Conservation (phyloP, 331 rosid species). For the Quercus phellos region DNA sequence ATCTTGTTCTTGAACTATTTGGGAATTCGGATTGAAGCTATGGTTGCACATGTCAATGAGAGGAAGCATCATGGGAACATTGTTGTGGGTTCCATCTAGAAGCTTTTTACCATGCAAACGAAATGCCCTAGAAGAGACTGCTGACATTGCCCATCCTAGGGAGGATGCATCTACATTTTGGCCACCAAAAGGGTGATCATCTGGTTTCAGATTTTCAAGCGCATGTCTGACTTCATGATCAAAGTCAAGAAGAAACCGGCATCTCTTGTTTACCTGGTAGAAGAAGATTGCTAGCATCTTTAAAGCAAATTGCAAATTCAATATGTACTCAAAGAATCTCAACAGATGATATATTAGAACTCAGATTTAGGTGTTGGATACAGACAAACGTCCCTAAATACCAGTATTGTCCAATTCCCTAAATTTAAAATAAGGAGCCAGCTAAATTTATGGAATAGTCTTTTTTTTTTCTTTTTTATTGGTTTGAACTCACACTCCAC, state of each 20-base stretch:
- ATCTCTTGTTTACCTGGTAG: conserved; percentile 86
- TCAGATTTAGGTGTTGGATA: conserved; percentile 6
- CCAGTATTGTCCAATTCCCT: background rate
- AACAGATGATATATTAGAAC: background rate
- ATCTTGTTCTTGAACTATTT: conserved; percentile 78
- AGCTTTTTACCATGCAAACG: conserved; percentile 60
- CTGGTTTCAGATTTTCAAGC: conserved; percentile 45
- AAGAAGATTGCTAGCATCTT: conserved; percentile 12
- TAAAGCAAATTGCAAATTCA: conserved; percentile 1
- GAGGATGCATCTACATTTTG: conserved; percentile 88
- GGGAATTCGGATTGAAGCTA: conserved; percentile 75
- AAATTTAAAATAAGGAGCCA: background rate
- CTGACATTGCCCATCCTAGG: conserved; percentile 98
- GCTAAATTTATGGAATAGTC: background rate
- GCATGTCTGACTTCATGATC: conserved; percentile 51
- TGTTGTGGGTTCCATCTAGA: conserved; percentile 33
- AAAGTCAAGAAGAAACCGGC: conserved; percentile 89
- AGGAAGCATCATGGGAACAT: conserved; percentile 92
- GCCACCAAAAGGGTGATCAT: conserved; percentile 76
- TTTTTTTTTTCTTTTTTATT: background rate
- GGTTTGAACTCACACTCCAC: too few species aligned
- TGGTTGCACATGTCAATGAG: conserved; percentile 98
- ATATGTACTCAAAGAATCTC: background rate
- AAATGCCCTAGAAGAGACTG: conserved; percentile 91
- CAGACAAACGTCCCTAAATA: background rate